Base-by-base conservation (phyloP, 129 eudicot genomes). In the Tagetes patula region DNA sequence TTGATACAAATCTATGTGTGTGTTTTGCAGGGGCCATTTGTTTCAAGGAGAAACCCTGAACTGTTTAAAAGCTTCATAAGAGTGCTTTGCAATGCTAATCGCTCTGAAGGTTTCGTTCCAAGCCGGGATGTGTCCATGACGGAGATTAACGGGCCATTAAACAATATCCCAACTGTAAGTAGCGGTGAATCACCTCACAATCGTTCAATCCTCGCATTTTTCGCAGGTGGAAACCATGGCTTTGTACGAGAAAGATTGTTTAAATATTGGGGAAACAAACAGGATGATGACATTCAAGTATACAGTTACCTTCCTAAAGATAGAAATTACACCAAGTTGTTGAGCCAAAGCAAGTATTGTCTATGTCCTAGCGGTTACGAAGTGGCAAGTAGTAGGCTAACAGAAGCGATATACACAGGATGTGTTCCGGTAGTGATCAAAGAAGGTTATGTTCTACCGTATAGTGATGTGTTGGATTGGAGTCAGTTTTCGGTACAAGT, bases 361-460 rank as follows among this genome's bases (percentile, higher is more conserved):
- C 73, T 87, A n/a, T 87, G 96, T 71, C 96, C 96, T 1, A 90
- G 95, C 33, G 96, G 96, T 33, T 85, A 83, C 45, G 91, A 90
- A 31, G 96, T 90, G 50, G 96, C 96, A 4, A 90, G 89, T 53
- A 86, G 87, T 14, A 75, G 96, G 61, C 66, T 80, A 75, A 88
- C 85, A 0, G 96, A 90, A 71, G 87, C 89, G 1, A 74, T 90
- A 31, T 87, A 90, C 73, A 65, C 70, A 32, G 96, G 89, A 6
- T 90, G 96, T 20, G 87, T 90, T 13, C 96, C 96, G 0, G 96
- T 90, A 4, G 55, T 90, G 8, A 75, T 90, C 9, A 85, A 86
- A 73, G 83, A 79, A 31, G 64, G 72, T 59, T 90, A 90, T 45
- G 89, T 83, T 8, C 34, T 79, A 8, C 96, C 96, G 0, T 85